A percentile compares a stretch with the other conserved stretches of the same genome.
These are phyloP conservation scores for Mycena galopus DNA, from an alignment of 768 basidiomycete species.

Conservation along the genomic window DNA sequence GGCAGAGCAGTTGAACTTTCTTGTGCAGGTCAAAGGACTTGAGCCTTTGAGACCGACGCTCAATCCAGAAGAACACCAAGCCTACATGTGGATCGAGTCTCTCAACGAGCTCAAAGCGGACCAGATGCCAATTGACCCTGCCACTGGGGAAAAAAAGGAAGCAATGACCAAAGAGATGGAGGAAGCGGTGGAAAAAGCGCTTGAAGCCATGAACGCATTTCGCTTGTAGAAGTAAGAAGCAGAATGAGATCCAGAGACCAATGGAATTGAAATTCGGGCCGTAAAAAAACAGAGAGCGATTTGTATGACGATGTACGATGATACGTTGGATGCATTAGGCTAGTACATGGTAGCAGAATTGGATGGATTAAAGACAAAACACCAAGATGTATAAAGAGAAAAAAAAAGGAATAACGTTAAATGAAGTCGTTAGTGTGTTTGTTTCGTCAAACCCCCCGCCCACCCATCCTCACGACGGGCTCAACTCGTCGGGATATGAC, in stretches of 20 bases:
- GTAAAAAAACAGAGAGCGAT: constrained; percentile 25
- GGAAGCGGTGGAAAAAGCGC: background rate
- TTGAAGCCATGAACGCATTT: background rate
- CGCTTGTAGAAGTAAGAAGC: no score
- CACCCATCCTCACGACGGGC: constrained; percentile 26
- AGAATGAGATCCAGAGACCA: background rate
- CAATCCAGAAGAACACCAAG: constrained; percentile 11
- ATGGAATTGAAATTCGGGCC: constrained; percentile 2
- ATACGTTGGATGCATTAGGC: constrained; percentile 23
- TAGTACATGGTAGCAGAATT: constrained; percentile 36
- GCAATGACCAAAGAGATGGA: constrained; percentile 2
- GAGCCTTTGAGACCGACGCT: background rate
- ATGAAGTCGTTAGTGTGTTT: constrained; percentile 23
- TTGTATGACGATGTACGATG: constrained; percentile 10
- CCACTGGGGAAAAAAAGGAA: no score
- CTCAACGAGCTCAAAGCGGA: background rate
- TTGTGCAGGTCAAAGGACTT: background rate
- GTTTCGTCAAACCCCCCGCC: no score
- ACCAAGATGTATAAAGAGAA: constrained; percentile 20
- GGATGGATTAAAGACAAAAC: constrained; percentile 31
- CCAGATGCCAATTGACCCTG: no score
- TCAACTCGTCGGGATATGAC: constrained; percentile 48
- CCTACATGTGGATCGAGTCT: constrained; percentile 4
- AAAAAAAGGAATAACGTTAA: constrained; percentile 37
- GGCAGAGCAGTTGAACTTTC: constrained; percentile 4